These are phyloP conservation scores for Colletotrichum incanum DNA, from an alignment of 2,329 filamentous ascomycete species.

Conservation along the genomic window DNA sequence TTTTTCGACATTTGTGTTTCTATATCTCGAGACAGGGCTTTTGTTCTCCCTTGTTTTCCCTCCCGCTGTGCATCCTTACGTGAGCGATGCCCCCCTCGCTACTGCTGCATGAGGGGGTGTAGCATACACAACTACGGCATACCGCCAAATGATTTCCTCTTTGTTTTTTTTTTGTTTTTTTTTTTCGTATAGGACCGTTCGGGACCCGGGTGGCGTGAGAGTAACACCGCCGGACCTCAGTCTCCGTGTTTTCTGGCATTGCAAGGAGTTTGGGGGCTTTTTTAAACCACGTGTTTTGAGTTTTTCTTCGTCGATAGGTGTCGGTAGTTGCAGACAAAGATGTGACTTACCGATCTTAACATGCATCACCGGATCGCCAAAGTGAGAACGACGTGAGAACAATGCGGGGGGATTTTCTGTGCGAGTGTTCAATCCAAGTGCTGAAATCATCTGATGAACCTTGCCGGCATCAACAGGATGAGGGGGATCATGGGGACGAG, in stretches of 20 bases:
- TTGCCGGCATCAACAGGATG: too few relatives aligned
- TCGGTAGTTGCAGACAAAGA: background rate
- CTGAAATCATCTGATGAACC: too few relatives aligned
- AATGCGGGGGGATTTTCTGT: too few relatives aligned
- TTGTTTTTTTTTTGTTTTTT: background rate
- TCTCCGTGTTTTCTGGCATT: constrained; percentile 23
- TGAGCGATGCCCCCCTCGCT: background rate
- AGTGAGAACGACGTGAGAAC: too few relatives aligned
- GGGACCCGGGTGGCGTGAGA: background rate
- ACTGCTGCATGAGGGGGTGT: background rate
- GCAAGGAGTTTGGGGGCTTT: constrained; percentile 38
- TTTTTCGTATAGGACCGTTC: background rate
- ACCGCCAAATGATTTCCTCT: background rate
- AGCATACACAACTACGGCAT: background rate
- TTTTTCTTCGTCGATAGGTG: background rate
- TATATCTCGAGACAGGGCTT: background rate
- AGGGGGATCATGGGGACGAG: too few relatives aligned
- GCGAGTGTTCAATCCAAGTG: too few relatives aligned
- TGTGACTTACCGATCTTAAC: background rate
- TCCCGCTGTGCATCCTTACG: background rate
- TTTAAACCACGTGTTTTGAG: background rate
- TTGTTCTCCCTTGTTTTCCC: background rate
- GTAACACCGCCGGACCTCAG: background rate
- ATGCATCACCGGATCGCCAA: too few relatives aligned
- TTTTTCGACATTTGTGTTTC: background rate